Evolutionary conservation across 129 eudicot genomes (phyloP), one percentile per base, ranked within the genome.

Genomic region (Centaurea solstitialis): DNA sequence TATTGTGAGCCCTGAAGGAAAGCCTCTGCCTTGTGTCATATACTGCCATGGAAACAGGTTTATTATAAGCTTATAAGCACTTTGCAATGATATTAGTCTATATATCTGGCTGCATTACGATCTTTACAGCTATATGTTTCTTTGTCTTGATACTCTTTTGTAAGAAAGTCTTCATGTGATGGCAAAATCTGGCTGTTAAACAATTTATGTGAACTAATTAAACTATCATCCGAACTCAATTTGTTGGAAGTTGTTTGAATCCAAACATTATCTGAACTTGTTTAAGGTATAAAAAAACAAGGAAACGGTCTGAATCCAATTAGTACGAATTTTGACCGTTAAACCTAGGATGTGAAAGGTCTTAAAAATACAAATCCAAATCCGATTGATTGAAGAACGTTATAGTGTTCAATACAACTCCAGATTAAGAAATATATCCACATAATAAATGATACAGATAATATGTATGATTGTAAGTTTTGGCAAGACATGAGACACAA

Each of bases 41-140:
- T 94, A 94, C 80, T 94, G 99, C 91, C 97, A 94, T 82, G 99
- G 99, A 81, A 94, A 94, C 86, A 94, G 98, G 99, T 95, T 79
- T 81, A 90, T 74, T 30, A 4, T 41, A 41, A 41, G 47, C 47
- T 41, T 41, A 41, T 41, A 41, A 9, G 10, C 47, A 41, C 47
- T 41, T 41, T 41, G 12, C 12, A 45, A 45, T 5, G 17, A 45
- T 45, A 45, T 45, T 45, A 45, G 57, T 45, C 57, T 15, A 45
- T 45, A 11, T 33, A 33, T 33, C 37, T 3, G 37, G 37, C 37
- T 33, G 37, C 37, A 33, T 33, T 33, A 33, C 37, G 37, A 33
- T 33, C 37, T 33, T 33, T 5, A 33, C 37, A 33, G 37, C 5
- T 33, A 33, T 1, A 33, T 33, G 5, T 45, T 45, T 45, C 17